Base-by-base conservation (phyloP, 306 rosid species). In the Sicyos edulis region DNA sequence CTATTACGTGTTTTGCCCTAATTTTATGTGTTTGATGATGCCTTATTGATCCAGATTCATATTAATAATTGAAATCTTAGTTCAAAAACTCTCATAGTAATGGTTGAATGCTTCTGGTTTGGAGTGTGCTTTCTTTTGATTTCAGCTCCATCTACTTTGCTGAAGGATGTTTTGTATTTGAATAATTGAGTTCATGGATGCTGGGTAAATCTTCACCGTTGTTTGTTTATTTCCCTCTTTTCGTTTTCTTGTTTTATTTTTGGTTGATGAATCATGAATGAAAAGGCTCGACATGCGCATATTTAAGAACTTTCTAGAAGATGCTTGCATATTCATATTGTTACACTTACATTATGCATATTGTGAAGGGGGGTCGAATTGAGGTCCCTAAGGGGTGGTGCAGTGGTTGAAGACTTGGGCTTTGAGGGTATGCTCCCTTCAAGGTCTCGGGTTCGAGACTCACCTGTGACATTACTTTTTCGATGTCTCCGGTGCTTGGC, bases 321-420 rank as follows among this genome's bases (percentile, higher is more conserved):
- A 54, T 54, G 26, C 59, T 54, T 8, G 24, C 17, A 51, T 8
- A 9, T 12, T 8, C 3, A 42, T 42, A 42, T 8, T 7, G 47
- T 42, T 42, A 42, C 37, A 32, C 4, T 42, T 42, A 42, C 37
- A 32, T 32, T 32, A 32, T 32, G 37, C 37, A 32, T 32, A 32
- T 54, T n/a, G 61, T 55, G 61, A 55, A 55, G 61, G 61, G 10
- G 29, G 29, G 61, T n/a, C n/a, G n/a, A n/a, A n/a, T n/a, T n/a
- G n/a, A n/a, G n/a, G n/a, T n/a, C n/a, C n/a, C n/a, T n/a, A n/a
- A n/a, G n/a, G n/a, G n/a, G n/a, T n/a, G n/a, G n/a, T n/a, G n/a
- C n/a, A n/a, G n/a, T n/a, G n/a, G n/a, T n/a, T n/a, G n/a, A n/a
- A n/a, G n/a, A n/a, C n/a, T n/a, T n/a, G n/a, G n/a, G n/a, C n/a